Evolutionary conservation across 441 rosid species (phyloP), one percentile per base, ranked within the genome.

Genomic region (Adansonia rubrostipa): DNA sequence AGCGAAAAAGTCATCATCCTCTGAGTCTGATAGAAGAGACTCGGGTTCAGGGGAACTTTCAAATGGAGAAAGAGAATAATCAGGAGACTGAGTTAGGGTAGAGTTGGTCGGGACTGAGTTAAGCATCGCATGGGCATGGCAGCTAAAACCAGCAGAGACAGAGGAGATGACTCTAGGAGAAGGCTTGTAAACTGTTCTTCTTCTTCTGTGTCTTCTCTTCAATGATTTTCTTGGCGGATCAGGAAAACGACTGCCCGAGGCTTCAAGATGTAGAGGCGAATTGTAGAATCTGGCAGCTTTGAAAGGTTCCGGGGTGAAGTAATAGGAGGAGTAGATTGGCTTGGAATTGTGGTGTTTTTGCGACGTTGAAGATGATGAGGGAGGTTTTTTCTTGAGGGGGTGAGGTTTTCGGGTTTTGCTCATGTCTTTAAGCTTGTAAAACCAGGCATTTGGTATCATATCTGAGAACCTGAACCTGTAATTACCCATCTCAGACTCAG

Each of bases 381-480:
- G 33, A 13, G 77, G 57, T 40, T 80, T 72, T 15, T 79, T 85
- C 77, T 77, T 81, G 17, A 44, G 61, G 22, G 81, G 57, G 10
- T 82, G 83, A 1, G 68, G 75, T 33, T 47, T 83, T 76, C 85
- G 87, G 81, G 82, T 79, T 74, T 63, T 87, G 79, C 86, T 79
- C 78, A 86, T 89, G 70, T 88, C 89, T 81, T 85, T 90, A 79
- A 89, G 92, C 88, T 84, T 90, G 85, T 86, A 86, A 80, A 90
- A 80, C 94, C 94, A 90, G 80, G 91, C 86, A 77, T 84, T 84
- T 50, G 94, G 89, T 79, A 90, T 86, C 79, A 90, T 94, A 58
- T 90, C 93, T 74, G 96, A 86, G 33, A 90, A 76, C 77, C 84
- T 90, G 79, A 90, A 90, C 82, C 83, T 85, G 89, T 86, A 79